A percentile compares a stretch with the other conserved stretches of the same genome.
These are phyloP conservation scores for Sicyos edulis DNA, from an alignment of 306 rosid genomes.

Conservation along the genomic window DNA sequence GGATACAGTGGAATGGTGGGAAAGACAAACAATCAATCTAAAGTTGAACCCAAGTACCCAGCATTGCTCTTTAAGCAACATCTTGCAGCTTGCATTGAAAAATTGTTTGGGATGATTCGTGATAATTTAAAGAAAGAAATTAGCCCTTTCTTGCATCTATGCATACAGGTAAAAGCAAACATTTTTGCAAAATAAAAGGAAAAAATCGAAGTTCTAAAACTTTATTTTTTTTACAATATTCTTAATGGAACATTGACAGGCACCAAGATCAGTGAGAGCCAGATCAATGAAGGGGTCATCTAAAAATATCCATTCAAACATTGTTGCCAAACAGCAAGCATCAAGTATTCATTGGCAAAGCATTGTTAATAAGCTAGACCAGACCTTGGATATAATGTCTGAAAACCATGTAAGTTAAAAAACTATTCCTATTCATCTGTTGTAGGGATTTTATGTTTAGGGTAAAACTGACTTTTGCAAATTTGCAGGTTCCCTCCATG, in stretches of 20 bases:
- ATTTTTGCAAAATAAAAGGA: background rate
- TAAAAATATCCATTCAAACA: conserved; percentile 62
- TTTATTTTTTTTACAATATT: background rate
- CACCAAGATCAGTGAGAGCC: conserved; percentile 62
- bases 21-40: conserved; percentile 57
- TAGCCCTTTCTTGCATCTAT: conserved; percentile 64
- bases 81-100: conserved; percentile 70
- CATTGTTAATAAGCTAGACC: conserved; percentile 65
- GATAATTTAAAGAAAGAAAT: conserved; percentile 82
- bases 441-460: background rate
- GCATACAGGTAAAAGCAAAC: conserved; percentile 61
- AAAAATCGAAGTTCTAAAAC: background rate
- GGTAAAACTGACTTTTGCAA: conserved; percentile 14
- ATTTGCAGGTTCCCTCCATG: conserved; percentile 63
- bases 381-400: conserved; percentile 47
- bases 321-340: conserved; percentile 78
- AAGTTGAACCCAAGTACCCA: conserved; percentile 86
- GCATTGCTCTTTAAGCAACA: conserved; percentile 76
- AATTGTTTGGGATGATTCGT: conserved; percentile 71
- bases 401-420: conserved; percentile 49
- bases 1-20: conserved; percentile 82
- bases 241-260: conserved; percentile 40
- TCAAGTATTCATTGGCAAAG: conserved; percentile 76
- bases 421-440: conserved; percentile 17
- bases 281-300: conserved; percentile 73